phyloP scores from a whole-genome alignment of 106 monocot genomes.

The Acorus calamus region DNA sequence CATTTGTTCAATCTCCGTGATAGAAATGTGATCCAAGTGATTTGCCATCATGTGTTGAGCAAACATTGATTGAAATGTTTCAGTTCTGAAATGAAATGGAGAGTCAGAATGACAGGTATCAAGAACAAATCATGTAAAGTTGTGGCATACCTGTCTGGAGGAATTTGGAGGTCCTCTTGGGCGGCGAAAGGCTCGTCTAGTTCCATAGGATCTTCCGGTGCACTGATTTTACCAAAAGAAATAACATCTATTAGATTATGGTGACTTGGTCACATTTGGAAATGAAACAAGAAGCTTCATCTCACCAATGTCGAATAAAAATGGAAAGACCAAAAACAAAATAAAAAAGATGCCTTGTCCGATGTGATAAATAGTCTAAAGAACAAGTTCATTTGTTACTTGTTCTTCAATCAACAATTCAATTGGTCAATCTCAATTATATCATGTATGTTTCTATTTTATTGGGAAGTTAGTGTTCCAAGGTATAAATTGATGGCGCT shows the following conservation, averaged over 20 bases:
- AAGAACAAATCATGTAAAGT: background rate
- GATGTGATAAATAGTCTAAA: too few relatives aligned
- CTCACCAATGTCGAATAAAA: too few relatives aligned
- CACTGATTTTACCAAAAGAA: slow-evolving; percentile 15
- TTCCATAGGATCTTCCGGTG: slow-evolving; percentile 55
- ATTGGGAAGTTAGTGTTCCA: too few relatives aligned
- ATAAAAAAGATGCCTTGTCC: too few relatives aligned
- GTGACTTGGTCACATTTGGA: background rate
- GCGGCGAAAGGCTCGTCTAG: slow-evolving; percentile 34
- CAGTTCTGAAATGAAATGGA: slow-evolving; percentile 40
- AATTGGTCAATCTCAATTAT: too few relatives aligned
- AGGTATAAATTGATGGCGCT: too few relatives aligned
- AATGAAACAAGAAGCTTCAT: too few relatives aligned
- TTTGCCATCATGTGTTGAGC: slow-evolving; percentile 67
- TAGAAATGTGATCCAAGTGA: slow-evolving; percentile 67
- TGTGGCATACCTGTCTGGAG: slow-evolving; percentile 47
- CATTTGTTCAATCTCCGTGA: slow-evolving; percentile 66
- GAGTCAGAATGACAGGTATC: background rate
- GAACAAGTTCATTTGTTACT: too few relatives aligned
- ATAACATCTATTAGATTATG: background rate
- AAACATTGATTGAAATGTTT: slow-evolving; percentile 56
- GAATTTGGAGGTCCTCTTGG: slow-evolving; percentile 26
- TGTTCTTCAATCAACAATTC: too few relatives aligned
- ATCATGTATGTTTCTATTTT: too few relatives aligned
- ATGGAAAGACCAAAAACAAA: too few relatives aligned